A percentile compares a stretch with the other conserved stretches of the same genome.
Conservation (phyloP, 805 yeast genomes). For the Lipomyces yamadae region DNA sequence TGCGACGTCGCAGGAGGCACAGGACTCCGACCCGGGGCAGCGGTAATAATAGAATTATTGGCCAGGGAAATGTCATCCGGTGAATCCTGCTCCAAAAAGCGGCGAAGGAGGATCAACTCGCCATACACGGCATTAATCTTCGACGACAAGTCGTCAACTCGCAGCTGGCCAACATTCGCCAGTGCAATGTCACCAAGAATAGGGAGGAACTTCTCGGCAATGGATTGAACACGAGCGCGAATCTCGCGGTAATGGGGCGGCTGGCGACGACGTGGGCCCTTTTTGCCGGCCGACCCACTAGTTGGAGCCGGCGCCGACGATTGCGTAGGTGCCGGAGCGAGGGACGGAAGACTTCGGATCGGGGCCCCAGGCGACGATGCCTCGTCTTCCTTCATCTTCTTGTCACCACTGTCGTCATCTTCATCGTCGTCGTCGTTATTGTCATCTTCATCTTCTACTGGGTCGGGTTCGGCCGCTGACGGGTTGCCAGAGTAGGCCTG, state of each 20-base stretch:
- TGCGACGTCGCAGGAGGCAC: conserved; percentile 9
- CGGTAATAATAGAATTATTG: conserved; percentile 8
- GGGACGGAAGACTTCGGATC: conserved; percentile 7
- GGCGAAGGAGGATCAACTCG: conserved; percentile 27
- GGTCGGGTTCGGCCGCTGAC: conserved; percentile 4
- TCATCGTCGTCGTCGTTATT: conserved; percentile 10
- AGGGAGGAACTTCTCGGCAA: conserved; percentile 35
- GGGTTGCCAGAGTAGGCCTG: neutral
- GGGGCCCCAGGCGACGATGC: conserved; percentile 4
- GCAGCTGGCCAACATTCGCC: conserved; percentile 34
- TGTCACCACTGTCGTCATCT: conserved; percentile 6
- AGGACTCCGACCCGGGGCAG: conserved; percentile 3
- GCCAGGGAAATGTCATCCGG: conserved; percentile 12
- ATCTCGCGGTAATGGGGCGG: conserved; percentile 34
- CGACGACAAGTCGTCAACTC: conserved; percentile 21
- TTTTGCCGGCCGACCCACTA: conserved; percentile 5
- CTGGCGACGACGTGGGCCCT: conserved; percentile 30
- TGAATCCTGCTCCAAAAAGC: conserved; percentile 29
- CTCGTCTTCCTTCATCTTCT: conserved; percentile 12
- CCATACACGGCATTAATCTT: conserved; percentile 27
- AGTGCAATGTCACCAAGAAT: conserved; percentile 36
- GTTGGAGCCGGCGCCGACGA: neutral
- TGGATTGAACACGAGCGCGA: conserved; percentile 25
- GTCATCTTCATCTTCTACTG: conserved; percentile 15
- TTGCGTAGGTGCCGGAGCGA: conserved; percentile 8